These are phyloP conservation scores for Rhynchospora breviuscula DNA, from an alignment of 176 grass and related monocot species.

Conservation along the genomic window DNA sequence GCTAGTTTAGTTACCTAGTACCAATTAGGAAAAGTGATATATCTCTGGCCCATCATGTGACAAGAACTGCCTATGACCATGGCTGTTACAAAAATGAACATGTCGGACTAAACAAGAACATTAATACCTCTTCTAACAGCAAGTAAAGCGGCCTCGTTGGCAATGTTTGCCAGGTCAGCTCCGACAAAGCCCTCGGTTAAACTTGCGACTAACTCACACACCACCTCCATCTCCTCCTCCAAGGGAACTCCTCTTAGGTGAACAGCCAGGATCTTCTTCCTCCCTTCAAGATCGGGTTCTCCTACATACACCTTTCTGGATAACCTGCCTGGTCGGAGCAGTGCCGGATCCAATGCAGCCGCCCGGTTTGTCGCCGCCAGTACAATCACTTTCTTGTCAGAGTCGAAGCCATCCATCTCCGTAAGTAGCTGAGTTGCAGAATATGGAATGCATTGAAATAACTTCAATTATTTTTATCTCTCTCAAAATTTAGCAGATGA, in stretches of 20 bases:
- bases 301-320: conserved; percentile 94
- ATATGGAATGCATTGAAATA: background rate
- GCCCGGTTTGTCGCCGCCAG: conserved; percentile 92
- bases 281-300: conserved; percentile 68
- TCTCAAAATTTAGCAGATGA: background rate
- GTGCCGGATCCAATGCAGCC: conserved; percentile 72
- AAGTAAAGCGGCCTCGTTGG: conserved; percentile 83
- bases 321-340: conserved; percentile 83
- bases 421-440: conserved; percentile 58
- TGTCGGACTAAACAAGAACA: background rate
- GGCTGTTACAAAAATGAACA: background rate
- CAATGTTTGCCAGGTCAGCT: conserved; percentile 84
- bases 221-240: conserved; percentile 68
- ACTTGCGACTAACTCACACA: conserved; percentile 69
- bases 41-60: too few relatives aligned
- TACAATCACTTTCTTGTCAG: conserved; percentile 86
- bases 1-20: too few relatives aligned
- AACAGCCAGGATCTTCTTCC: conserved; percentile 75
- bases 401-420: conserved; percentile 96
- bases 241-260: conserved; percentile 73
- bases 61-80: background rate
- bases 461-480: background rate
- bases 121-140: conserved; percentile 72
- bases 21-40: too few relatives aligned
- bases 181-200: conserved; percentile 79